Base-by-base conservation (phyloP, 371 early-diverging fungal genomes). In the Lichtheimia ornata region DNA sequence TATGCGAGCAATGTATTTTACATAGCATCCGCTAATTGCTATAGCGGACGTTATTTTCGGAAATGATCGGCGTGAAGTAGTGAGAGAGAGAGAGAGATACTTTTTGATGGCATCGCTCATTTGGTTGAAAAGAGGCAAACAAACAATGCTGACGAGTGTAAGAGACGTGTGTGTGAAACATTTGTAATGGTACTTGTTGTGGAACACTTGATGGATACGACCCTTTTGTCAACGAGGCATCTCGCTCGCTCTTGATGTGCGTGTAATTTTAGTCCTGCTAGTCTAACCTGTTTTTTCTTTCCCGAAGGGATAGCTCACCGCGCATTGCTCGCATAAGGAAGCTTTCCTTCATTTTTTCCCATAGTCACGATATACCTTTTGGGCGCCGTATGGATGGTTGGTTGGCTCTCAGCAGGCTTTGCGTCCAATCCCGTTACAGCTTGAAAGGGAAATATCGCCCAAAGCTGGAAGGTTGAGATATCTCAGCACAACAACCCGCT, bases 401-500 rank as follows among this genome's bases (percentile, higher is more conserved):
- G 35, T 35, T 35, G 35, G 35, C 35, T 35, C n/a, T 47, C 47
- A 47, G n/a, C 47, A 22, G 47, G 18, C 47, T 47, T n/a, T 22
- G 47, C 47, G 9, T 35, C 35, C 47, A 47, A 47, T 47, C 47
- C 18, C 47, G n/a, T 18, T 22, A 47, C 47, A 47, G n/a, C n/a
- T 47, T n/a, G 22, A 47, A 47, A 47, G 18, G 47, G 47, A n/a
- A 47, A 47, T 47, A 47, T 47, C 47, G 18, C 18, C 47, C 47
- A 47, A 47, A 47, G 47, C 47, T 47, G 47, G 47, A 47, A 47
- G 5, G 47, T 7, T 7, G 11, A 47, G 11, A 47, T 18, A 22
- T 47, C 22, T 47, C 47, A 18, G 18, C 47, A 47, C 47, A n/a
- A n/a, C n/a, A n/a, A 47, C 11, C 44, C 47, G 17, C 17, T 47